A percentile compares a stretch with the other conserved stretches of the same genome.
Conservation (phyloP, 1,284 basidiomycete species). For the Ganoderma leucocontextum region DNA sequence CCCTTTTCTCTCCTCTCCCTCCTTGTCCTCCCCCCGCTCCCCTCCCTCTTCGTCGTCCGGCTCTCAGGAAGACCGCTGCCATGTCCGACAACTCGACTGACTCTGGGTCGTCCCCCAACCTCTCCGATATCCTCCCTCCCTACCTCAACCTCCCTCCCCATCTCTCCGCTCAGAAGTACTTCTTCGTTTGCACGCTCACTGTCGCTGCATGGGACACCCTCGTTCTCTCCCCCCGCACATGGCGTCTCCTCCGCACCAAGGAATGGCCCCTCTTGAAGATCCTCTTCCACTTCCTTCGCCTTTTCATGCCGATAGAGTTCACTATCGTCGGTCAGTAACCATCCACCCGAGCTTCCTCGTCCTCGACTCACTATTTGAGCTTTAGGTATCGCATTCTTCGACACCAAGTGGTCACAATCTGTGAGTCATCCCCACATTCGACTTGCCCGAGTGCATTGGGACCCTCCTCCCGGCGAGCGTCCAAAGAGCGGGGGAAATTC, state of each 20-base stretch:
- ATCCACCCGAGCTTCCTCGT: not conserved
- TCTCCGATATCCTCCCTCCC: slow-evolving; percentile 50
- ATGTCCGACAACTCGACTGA: slow-evolving; percentile 32
- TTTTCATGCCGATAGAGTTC: slow-evolving; percentile 82
- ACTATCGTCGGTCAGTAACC: slow-evolving; percentile 68
- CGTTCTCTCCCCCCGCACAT: slow-evolving; percentile 79
- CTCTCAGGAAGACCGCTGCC: slow-evolving; percentile 31
- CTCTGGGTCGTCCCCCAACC: slow-evolving; percentile 31
- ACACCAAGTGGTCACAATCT: slow-evolving; percentile 66
- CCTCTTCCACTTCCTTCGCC: slow-evolving; percentile 74
- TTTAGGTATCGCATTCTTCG: slow-evolving; percentile 81
- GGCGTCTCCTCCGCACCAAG: slow-evolving; percentile 69
- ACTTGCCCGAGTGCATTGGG: not conserved
- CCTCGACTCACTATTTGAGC: slow-evolving; percentile 19
- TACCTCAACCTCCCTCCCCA: slow-evolving; percentile 77
- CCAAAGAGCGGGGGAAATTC: not conserved
- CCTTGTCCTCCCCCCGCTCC: slow-evolving; percentile 14
- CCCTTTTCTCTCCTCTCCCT: slow-evolving; percentile 14
- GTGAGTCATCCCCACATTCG: slow-evolving; percentile 46
- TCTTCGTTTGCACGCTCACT: slow-evolving; percentile 85
- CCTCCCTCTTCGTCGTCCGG: slow-evolving; percentile 10
- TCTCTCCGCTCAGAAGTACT: slow-evolving; percentile 84
- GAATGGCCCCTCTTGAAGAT: slow-evolving; percentile 82
- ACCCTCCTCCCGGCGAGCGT: not conserved
- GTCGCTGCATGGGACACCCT: slow-evolving; percentile 88